Conservation (phyloP, 1,139 yeast genomes). For the Pichia sp. region DNA sequence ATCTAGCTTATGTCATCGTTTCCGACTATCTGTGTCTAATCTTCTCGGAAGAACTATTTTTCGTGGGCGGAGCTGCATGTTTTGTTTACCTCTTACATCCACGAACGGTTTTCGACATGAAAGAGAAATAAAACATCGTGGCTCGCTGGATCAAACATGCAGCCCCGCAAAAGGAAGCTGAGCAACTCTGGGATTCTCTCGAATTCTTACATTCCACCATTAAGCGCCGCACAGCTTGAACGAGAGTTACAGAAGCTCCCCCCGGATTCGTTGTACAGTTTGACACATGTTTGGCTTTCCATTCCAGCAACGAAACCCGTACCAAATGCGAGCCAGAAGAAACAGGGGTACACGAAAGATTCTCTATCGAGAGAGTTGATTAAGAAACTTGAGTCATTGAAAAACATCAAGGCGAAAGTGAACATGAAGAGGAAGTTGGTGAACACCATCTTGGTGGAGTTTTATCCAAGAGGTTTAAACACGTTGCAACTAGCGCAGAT, state of each 20-base stretch:
- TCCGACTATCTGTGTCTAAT: neutral
- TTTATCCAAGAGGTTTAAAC: constrained; percentile 63
- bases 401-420: constrained; percentile 15
- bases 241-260: constrained; percentile 27
- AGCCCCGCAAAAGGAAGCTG: constrained; percentile 9
- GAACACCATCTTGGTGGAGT: constrained; percentile 48
- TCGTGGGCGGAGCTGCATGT: neutral
- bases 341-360: constrained; percentile 19
- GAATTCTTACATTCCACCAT: constrained; percentile 31
- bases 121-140: too few relatives aligned
- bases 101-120: neutral
- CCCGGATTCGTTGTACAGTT: constrained; percentile 29
- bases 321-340: constrained; percentile 18
- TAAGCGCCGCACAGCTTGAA: constrained; percentile 22
- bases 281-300: constrained; percentile 32
- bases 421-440: constrained; percentile 43
- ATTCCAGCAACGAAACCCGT: constrained; percentile 30
- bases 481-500: constrained; percentile 67
- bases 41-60: neutral
- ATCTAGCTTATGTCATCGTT: constrained; percentile 8
- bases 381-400: constrained; percentile 16
- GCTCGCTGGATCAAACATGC: neutral
- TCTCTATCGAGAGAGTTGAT: constrained; percentile 19
- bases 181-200: constrained; percentile 31
- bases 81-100: neutral